phyloP scores from a whole-genome alignment of 2,329 filamentous ascomycete genomes.

The Moelleriella libera region DNA sequence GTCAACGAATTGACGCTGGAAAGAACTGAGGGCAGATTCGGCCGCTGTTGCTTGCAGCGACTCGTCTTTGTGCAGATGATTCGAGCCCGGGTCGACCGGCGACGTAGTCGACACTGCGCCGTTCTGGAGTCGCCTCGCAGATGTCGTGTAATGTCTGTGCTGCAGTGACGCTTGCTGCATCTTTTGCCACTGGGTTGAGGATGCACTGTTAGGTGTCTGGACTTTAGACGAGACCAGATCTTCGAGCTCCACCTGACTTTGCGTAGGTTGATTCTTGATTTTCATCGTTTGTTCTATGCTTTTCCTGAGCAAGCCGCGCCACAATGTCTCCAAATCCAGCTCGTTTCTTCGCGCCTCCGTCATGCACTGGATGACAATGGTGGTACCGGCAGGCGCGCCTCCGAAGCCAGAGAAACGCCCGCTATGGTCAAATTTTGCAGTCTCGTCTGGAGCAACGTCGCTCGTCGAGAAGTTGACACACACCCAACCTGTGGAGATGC shows the following conservation, averaged over 20 bases:
- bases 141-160: constrained; percentile 10
- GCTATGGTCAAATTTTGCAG: constrained; percentile 27
- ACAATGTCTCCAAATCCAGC: constrained; percentile 37
- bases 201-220: constrained; percentile 15
- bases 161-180: constrained; percentile 15
- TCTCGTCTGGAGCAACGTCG: constrained; percentile 36
- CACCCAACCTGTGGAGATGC: constrained; percentile 87
- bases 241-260: constrained; percentile 14
- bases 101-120: no score
- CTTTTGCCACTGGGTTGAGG: constrained; percentile 20
- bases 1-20: constrained; percentile 19
- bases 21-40: constrained; percentile 6
- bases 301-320: constrained; percentile 26
- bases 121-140: neutral
- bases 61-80: neutral
- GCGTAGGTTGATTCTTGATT: constrained; percentile 12
- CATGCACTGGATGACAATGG: constrained; percentile 43
- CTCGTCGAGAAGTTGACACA: constrained; percentile 78
- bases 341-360: constrained; percentile 38
- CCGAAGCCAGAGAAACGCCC: constrained; percentile 69
- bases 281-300: constrained; percentile 17
- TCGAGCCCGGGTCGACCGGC: no score
- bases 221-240: constrained; percentile 16
- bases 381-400: constrained; percentile 29
- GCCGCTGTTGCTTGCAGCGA: neutral